Conservation (phyloP, 1,139 yeast species). For the Sugiyamaella castrensis region DNA sequence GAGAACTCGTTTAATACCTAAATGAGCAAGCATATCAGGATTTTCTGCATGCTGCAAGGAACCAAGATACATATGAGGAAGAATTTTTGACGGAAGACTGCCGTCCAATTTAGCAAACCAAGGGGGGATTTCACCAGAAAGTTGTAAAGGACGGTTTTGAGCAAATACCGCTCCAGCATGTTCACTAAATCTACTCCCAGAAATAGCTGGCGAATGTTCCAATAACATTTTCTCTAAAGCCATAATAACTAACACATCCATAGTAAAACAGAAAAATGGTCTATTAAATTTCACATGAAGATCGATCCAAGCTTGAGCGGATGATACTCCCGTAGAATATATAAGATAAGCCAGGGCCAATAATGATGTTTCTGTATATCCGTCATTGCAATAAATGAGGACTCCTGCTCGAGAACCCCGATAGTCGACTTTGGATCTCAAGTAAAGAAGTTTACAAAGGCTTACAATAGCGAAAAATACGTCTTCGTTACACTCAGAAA, state of each 20-base stretch:
- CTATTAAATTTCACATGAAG: conserved; percentile 64
- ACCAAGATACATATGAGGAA: conserved; percentile 85
- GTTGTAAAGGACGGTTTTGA: background rate
- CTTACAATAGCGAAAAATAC: conserved; percentile 29
- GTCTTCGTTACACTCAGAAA: conserved; percentile 25
- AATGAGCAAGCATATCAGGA: conserved; percentile 54
- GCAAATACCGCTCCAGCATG: conserved; percentile 12
- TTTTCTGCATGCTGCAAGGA: conserved; percentile 79
- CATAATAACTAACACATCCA: conserved; percentile 64
- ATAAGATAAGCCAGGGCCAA: conserved; percentile 68
- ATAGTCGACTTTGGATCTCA: conserved; percentile 28
- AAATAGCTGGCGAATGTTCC: conserved; percentile 49
- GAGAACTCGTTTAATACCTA: conserved; percentile 73
- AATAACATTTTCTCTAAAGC: conserved; percentile 62
- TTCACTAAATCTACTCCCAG: conserved; percentile 13
- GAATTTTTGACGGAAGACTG: conserved; percentile 66
- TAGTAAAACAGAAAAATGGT: conserved; percentile 78
- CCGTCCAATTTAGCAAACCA: conserved; percentile 47
- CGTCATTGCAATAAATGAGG: conserved; percentile 79
- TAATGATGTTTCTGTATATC: conserved; percentile 86
- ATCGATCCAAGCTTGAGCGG: conserved; percentile 51
- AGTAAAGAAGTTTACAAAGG: conserved; percentile 36
- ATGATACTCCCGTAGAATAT: conserved; percentile 54
- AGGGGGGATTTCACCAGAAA: conserved; percentile 16
- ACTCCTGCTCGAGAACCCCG: conserved; percentile 31